Conservation (phyloP, 2,329 filamentous ascomycete genomes). For the Myriosclerotinia duriaeana region DNA sequence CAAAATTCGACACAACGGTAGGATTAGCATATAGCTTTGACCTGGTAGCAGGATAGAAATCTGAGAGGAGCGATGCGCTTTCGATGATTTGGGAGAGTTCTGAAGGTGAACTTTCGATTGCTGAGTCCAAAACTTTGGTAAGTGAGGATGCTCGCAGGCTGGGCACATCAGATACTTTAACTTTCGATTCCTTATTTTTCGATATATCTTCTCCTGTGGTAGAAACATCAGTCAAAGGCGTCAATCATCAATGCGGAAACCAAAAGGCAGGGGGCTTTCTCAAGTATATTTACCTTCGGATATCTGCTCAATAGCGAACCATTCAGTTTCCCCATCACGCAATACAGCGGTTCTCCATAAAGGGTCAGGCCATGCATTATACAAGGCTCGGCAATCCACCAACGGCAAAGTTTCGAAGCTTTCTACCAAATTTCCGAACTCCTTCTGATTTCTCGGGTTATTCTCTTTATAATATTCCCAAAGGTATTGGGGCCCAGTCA, state of each 20-base stretch:
- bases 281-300: neutral
- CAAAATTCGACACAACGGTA: neutral
- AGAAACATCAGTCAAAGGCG: neutral
- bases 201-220: neutral
- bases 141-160: conserved; percentile 11
- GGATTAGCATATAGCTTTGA: conserved; percentile 19
- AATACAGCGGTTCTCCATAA: neutral
- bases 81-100: conserved; percentile 16
- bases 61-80: conserved; percentile 10
- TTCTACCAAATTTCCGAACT: neutral
- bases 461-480: neutral
- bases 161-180: neutral
- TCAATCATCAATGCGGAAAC: neutral
- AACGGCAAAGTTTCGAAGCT: neutral
- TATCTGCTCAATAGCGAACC: neutral
- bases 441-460: neutral
- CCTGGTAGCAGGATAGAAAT: conserved; percentile 16
- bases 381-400: conserved; percentile 4
- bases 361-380: conserved; percentile 9
- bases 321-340: neutral
- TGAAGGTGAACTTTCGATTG: neutral
- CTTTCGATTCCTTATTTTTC: neutral
- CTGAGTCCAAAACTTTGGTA: neutral
- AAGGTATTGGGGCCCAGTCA: conserved; percentile 13
- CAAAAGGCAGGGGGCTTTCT: neutral